A percentile compares a stretch with the other conserved stretches of the same genome.
These are phyloP conservation scores for Coleophoma crateriformis DNA, from an alignment of 2,329 filamentous ascomycete genomes.

Conservation along the genomic window DNA sequence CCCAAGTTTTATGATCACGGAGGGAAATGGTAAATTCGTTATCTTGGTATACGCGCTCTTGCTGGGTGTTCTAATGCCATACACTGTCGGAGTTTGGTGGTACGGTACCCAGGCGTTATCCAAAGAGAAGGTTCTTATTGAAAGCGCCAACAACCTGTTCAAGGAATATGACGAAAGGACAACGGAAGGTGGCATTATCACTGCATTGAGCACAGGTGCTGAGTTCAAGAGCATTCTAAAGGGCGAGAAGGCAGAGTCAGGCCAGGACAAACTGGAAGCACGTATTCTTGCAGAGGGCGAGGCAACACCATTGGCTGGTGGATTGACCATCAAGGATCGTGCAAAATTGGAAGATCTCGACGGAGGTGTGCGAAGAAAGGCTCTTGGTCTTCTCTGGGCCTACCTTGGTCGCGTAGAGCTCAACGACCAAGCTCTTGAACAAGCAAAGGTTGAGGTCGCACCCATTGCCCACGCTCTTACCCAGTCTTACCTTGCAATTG, in stretches of 20 bases:
- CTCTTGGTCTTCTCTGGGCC: slow-evolving; percentile 86
- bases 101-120: slow-evolving; percentile 92
- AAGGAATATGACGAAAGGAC: slow-evolving; percentile 84
- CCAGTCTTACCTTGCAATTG: slow-evolving; percentile 80
- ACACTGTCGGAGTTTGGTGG: slow-evolving; percentile 96
- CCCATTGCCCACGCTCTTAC: slow-evolving; percentile 82
- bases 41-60: slow-evolving; percentile 83
- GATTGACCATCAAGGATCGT: slow-evolving; percentile 69
- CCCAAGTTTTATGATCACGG: slow-evolving; percentile 85
- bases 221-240: slow-evolving; percentile 76
- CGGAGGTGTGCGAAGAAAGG: slow-evolving; percentile 74
- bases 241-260: slow-evolving; percentile 73
- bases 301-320: slow-evolving; percentile 43
- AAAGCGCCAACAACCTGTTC: slow-evolving; percentile 93
- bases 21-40: slow-evolving; percentile 94
- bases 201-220: slow-evolving; percentile 76
- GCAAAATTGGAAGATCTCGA: slow-evolving; percentile 75
- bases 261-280: slow-evolving; percentile 78
- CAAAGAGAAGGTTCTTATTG: slow-evolving; percentile 87
- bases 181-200: slow-evolving; percentile 72
- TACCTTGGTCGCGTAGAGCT: slow-evolving; percentile 88
- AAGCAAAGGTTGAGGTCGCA: slow-evolving; percentile 83
- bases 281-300: slow-evolving; percentile 63
- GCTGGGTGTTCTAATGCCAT: slow-evolving; percentile 85
- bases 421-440: slow-evolving; percentile 69